Evolutionary conservation across 2,329 filamentous ascomycete species (phyloP).

Genomic region (Phialemoniopsis sp.): DNA sequence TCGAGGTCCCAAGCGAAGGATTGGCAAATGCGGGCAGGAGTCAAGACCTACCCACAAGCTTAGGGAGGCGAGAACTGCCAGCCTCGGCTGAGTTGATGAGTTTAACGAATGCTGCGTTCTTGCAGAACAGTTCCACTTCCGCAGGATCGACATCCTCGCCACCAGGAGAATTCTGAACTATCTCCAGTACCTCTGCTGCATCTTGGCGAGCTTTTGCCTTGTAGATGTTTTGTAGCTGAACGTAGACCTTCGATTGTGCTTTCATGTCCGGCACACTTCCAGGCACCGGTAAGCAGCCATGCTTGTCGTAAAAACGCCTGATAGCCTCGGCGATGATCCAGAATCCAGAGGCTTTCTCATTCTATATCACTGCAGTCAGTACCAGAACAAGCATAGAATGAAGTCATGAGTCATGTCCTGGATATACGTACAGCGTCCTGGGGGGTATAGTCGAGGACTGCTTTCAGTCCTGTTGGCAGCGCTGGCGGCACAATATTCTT

Average conservation of each 20-base stretch:
- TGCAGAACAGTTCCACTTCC: constrained; percentile 90
- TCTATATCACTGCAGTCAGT: constrained; percentile 7
- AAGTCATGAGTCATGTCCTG: constrained; percentile 23
- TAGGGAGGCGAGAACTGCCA: constrained; percentile 40
- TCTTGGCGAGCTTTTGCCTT: constrained; percentile 82
- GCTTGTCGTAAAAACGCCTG: constrained; percentile 67
- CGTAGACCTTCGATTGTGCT: constrained; percentile 84
- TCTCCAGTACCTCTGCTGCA: constrained; percentile 66
- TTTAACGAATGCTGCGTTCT: constrained; percentile 90
- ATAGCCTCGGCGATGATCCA: constrained; percentile 87
- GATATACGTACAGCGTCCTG: constrained; percentile 47
- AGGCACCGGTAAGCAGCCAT: constrained; percentile 74
- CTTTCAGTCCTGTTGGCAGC: constrained; percentile 64
- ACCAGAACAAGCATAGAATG: constrained; percentile 2
- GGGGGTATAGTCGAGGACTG: constrained; percentile 70
- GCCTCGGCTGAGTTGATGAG: constrained; percentile 60
- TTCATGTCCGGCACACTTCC: constrained; percentile 97
- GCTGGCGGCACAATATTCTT: constrained; percentile 73
- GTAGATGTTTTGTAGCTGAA: constrained; percentile 88
- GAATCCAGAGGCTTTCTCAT: constrained; percentile 58
- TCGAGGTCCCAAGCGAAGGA: no score
- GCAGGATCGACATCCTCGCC: constrained; percentile 56
- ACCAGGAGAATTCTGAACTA: constrained; percentile 48
- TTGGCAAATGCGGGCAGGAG: background rate
- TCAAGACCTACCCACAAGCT: constrained; percentile 47